Evolutionary conservation across 2,329 filamentous ascomycete genomes (phyloP).

Genomic region (Penicillium paneum): DNA sequence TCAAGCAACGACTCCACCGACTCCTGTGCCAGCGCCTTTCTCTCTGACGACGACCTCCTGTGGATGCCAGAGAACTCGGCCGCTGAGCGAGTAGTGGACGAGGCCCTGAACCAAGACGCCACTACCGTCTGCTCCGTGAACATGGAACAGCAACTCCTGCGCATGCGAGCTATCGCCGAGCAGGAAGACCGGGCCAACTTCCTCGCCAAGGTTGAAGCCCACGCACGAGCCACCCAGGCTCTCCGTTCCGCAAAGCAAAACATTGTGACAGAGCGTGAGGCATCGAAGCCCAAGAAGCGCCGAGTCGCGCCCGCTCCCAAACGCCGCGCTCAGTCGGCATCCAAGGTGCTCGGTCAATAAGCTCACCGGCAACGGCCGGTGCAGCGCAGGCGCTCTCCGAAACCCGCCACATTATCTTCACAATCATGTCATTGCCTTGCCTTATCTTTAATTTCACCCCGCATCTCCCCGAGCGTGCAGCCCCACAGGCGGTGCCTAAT

Average conservation of each 20-base stretch:
- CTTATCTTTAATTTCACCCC: slow-evolving; percentile 11
- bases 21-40: slow-evolving; percentile 37
- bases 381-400: slow-evolving; percentile 24
- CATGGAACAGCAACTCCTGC: slow-evolving; percentile 41
- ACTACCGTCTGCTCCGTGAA: slow-evolving; percentile 29
- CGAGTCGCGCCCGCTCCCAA: slow-evolving; percentile 26
- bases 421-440: slow-evolving; percentile 2
- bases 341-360: slow-evolving; percentile 14
- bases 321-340: slow-evolving; percentile 27
- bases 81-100: slow-evolving; percentile 27
- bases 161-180: slow-evolving; percentile 35
- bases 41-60: slow-evolving; percentile 44
- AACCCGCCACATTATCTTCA: slow-evolving; percentile 2
- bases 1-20: slow-evolving; percentile 31
- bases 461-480: slow-evolving; percentile 1
- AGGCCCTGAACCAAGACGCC: slow-evolving; percentile 24
- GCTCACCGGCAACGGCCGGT: neutral
- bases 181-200: slow-evolving; percentile 40
- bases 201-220: slow-evolving; percentile 42
- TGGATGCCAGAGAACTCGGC: slow-evolving; percentile 31
- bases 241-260: slow-evolving; percentile 35
- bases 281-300: slow-evolving; percentile 32
- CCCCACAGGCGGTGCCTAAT: neutral
- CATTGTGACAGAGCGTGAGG: slow-evolving; percentile 22
- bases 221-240: slow-evolving; percentile 41